Percentiles rank a stretch among this genome's conserved stretches.
Conservation (phyloP, 176 grass and related monocot genomes). For the Triticum dicoccoides region DNA sequence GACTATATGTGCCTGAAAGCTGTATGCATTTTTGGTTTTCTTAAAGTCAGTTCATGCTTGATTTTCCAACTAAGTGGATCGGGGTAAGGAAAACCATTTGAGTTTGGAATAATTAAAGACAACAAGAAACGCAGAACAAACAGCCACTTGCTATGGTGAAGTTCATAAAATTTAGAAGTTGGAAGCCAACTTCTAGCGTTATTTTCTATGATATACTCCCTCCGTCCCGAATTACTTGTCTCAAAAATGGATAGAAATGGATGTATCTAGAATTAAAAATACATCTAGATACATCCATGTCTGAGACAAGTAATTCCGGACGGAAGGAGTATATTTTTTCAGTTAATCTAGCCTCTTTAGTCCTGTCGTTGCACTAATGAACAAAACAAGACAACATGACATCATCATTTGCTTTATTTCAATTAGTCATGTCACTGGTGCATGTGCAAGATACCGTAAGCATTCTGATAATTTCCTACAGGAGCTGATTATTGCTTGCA, state of each 20-base stretch:
- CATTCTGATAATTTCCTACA: background rate
- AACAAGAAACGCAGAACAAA: background rate
- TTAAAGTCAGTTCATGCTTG: constrained; percentile 9
- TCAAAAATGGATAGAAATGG: too few relatives aligned
- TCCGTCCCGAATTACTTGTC: too few relatives aligned
- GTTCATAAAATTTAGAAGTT: background rate
- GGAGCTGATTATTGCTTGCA: constrained; percentile 18
- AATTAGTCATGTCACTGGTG: background rate
- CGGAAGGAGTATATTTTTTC: background rate
- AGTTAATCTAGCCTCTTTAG: background rate
- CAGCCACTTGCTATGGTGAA: background rate
- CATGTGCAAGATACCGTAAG: constrained; percentile 12
- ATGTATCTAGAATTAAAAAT: too few relatives aligned
- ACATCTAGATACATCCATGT: too few relatives aligned
- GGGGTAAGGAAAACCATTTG: background rate
- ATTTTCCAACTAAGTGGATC: background rate
- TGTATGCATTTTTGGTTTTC: background rate
- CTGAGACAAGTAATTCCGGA: too few relatives aligned
- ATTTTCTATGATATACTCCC: background rate
- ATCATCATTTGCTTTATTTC: background rate
- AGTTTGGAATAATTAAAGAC: background rate
- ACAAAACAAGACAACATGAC: background rate
- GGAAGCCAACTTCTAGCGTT: constrained; percentile 3
- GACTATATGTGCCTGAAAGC: background rate
- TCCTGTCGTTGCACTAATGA: background rate